Evolutionary conservation across 306 rosid genomes (phyloP).

Genomic region (Quercus aquifolioides): DNA sequence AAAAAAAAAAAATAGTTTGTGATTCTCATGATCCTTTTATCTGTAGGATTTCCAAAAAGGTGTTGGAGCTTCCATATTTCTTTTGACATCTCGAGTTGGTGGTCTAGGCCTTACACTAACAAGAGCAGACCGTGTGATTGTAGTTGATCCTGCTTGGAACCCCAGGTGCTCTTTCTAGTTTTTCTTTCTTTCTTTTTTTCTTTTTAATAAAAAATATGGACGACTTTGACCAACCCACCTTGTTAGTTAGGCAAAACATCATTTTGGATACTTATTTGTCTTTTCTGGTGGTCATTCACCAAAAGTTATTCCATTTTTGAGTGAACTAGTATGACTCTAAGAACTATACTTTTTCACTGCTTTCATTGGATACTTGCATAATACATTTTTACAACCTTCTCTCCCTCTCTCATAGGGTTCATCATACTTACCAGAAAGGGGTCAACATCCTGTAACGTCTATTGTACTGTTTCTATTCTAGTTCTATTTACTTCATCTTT

Average conservation of each 20-base stretch:
- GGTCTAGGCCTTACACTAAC: slow-evolving; percentile 97
- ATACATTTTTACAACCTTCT: neutral
- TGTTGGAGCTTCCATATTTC: slow-evolving; percentile 72
- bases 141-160: slow-evolving; percentile 99
- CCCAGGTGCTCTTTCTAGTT: slow-evolving; percentile 58
- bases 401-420: no score
- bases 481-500: neutral
- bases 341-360: neutral
- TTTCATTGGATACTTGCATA: neutral
- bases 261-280: no score
- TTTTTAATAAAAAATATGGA: neutral
- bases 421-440: no score
- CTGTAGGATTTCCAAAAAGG: slow-evolving; percentile 89
- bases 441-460: neutral
- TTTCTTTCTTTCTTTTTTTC: neutral
- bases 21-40: slow-evolving; percentile 2
- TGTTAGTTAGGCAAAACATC: neutral
- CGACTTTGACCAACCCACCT: neutral
- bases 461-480: neutral
- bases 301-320: neutral
- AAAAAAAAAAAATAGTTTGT: neutral
- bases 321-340: neutral
- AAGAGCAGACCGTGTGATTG: slow-evolving; percentile 95
- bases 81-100: slow-evolving; percentile 95
- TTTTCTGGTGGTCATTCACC: neutral